Percentiles rank a stretch among this genome's conserved stretches.
Evolutionary conservation across 345 rosid genomes (phyloP).

Genomic region (Citrus inodora): DNA sequence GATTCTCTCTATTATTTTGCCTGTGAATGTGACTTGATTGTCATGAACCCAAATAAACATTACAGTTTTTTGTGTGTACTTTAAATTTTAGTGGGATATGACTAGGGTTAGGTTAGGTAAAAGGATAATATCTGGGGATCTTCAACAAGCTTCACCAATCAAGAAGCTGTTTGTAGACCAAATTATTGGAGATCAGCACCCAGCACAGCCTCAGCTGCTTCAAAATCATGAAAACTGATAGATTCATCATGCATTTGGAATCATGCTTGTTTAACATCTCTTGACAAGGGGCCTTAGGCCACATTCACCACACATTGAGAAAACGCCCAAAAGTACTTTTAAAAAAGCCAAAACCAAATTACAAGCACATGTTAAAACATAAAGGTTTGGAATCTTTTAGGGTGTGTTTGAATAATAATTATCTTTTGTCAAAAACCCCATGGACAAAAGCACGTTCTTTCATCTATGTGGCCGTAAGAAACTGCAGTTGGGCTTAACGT

Average conservation of each 20-base stretch:
- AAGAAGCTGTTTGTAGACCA: conserved; percentile 23
- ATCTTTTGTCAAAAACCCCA: not conserved
- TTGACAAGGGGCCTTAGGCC: not conserved
- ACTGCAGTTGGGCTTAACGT: conserved; percentile 18
- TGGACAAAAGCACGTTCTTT: not conserved
- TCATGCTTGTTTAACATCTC: not conserved
- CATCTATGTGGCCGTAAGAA: not conserved
- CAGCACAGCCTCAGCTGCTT: conserved; percentile 8
- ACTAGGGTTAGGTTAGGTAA: conserved; percentile 31
- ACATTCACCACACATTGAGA: not conserved
- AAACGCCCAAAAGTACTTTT: not conserved
- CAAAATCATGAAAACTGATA: not conserved
- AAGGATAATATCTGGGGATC: conserved; percentile 17
- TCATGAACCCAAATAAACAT: conserved; percentile 26
- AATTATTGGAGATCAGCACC: conserved; percentile 17
- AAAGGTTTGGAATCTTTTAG: not conserved
- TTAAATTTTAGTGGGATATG: conserved; percentile 30
- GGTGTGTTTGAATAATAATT: not conserved
- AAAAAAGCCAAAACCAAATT: not conserved
- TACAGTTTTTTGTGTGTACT: conserved; percentile 24
- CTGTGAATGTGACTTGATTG: conserved; percentile 42
- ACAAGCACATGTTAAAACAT: not conserved
- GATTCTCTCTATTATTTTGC: conserved; percentile 62
- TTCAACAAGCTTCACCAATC: conserved; percentile 22
- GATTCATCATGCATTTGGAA: not conserved